These are phyloP conservation scores for Penicillium sp. DNA, from an alignment of 2,329 filamentous ascomycete species.

Conservation along the genomic window DNA sequence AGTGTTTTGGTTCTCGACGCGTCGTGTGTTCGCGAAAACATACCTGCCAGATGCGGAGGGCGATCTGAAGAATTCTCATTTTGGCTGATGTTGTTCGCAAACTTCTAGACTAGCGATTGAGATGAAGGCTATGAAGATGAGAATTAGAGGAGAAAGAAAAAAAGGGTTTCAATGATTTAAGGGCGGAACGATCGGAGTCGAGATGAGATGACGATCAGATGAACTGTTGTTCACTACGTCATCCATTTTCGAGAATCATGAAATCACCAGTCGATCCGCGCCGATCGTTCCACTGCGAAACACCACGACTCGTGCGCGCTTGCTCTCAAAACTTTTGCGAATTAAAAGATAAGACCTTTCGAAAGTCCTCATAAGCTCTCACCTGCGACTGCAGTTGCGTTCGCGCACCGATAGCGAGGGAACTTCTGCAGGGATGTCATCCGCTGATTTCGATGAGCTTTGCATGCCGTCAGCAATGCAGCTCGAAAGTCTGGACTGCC, in stretches of 20 bases:
- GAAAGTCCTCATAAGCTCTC: neutral
- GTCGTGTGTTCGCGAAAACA: slow-evolving; percentile 5
- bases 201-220: slow-evolving; percentile 34
- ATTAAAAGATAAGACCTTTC: neutral
- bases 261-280: slow-evolving; percentile 28
- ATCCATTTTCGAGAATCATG: slow-evolving; percentile 33
- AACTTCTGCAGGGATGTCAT: neutral
- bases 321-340: neutral
- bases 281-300: neutral
- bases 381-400: neutral
- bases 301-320: neutral
- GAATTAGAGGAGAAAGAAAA: slow-evolving; percentile 7
- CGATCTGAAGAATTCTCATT: slow-evolving; percentile 36
- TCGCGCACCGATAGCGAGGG: neutral
- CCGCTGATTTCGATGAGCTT: neutral
- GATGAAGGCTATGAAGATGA: slow-evolving; percentile 15
- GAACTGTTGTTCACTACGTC: slow-evolving; percentile 34
- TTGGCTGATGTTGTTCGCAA: slow-evolving; percentile 15
- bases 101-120: neutral
- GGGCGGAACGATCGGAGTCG: slow-evolving; percentile 36
- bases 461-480: slow-evolving; percentile 9
- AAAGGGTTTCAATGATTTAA: slow-evolving; percentile 26
- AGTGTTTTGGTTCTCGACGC: neutral
- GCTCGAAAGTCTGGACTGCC: neutral
- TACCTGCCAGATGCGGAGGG: slow-evolving; percentile 42